phyloP scores from a whole-genome alignment of 371 early-diverging fungal genomes.

The Lichtheimia corymbifera region DNA sequence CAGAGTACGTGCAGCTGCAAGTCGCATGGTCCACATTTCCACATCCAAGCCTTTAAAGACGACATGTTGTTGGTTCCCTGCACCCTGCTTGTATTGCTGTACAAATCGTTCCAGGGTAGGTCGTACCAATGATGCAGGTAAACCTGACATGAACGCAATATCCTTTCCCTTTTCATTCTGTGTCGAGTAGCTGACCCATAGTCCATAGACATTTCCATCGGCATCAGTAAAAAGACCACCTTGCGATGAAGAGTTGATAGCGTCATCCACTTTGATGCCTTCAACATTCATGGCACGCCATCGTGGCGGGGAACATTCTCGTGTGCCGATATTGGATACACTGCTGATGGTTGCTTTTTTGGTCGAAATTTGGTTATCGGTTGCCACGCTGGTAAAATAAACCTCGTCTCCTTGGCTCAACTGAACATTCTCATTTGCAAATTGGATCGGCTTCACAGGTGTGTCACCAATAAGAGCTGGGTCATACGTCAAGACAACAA shows the following conservation, averaged over 20 bases:
- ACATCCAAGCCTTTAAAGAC: conserved; percentile 61
- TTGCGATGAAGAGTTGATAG: conserved; percentile 16
- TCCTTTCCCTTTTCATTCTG: conserved; percentile 68
- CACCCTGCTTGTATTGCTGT: conserved; percentile 7
- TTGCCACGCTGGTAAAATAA: conserved; percentile 66
- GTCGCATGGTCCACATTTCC: conserved; percentile 78
- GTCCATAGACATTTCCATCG: conserved; percentile 66
- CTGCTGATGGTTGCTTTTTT: conserved; percentile 60
- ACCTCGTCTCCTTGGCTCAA: conserved; percentile 67
- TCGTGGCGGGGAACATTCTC: conserved; percentile 61
- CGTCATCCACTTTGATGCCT: conserved; percentile 63
- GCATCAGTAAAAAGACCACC: conserved; percentile 73
- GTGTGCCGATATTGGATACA: conserved; percentile 62
- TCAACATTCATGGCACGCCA: conserved; percentile 76
- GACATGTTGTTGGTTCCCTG: conserved; percentile 9
- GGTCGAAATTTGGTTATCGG: conserved; percentile 52
- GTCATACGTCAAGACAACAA: conserved; percentile 75
- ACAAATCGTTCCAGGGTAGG: conserved; percentile 37
- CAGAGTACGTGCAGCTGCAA: conserved; percentile 78
- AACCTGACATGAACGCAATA: conserved; percentile 63
- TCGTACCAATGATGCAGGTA: conserved; percentile 41
- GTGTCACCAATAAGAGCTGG: conserved; percentile 70
- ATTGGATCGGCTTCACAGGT: conserved; percentile 59
- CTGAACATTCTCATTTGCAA: conserved; percentile 39
- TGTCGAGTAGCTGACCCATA: conserved; percentile 75